phyloP scores from a whole-genome alignment of 2,329 filamentous ascomycete species.

The Lachnellula hyalina region DNA sequence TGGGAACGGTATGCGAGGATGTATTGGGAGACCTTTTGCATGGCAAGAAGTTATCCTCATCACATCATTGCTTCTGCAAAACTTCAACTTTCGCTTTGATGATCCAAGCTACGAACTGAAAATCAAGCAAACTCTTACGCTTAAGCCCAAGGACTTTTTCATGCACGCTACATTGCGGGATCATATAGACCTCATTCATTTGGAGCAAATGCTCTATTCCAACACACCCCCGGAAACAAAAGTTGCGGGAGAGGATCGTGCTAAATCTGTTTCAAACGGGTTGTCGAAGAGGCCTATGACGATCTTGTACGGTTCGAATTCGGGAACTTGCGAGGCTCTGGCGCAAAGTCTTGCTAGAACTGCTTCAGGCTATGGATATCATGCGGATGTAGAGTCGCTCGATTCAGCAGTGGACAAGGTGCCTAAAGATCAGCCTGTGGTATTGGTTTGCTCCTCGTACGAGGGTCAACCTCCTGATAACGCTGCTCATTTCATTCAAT shows the following conservation, averaged over 20 bases:
- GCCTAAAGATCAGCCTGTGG: slow-evolving; percentile 53
- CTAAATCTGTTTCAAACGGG: neutral
- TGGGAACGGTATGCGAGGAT: slow-evolving; percentile 65
- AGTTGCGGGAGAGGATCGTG: neutral
- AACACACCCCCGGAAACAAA: slow-evolving; percentile 28
- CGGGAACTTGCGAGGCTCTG: slow-evolving; percentile 67
- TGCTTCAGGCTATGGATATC: slow-evolving; percentile 55
- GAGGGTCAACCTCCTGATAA: slow-evolving; percentile 72
- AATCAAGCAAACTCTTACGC: slow-evolving; percentile 51
- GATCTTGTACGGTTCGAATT: slow-evolving; percentile 71
- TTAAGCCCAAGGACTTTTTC: slow-evolving; percentile 60
- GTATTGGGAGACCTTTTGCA: slow-evolving; percentile 69
- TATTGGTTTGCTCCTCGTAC: slow-evolving; percentile 67
- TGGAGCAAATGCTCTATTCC: slow-evolving; percentile 35
- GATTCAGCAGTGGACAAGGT: slow-evolving; percentile 58
- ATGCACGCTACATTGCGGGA: slow-evolving; percentile 55
- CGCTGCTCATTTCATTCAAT: slow-evolving; percentile 61
- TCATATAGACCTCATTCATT: slow-evolving; percentile 38
- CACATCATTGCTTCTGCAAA: slow-evolving; percentile 61
- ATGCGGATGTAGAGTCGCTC: slow-evolving; percentile 45
- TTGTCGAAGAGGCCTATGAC: slow-evolving; percentile 38
- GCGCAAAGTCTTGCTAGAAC: slow-evolving; percentile 57
- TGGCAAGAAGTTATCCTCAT: slow-evolving; percentile 66
- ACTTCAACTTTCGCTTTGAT: slow-evolving; percentile 61
- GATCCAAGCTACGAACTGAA: slow-evolving; percentile 55